Evolutionary conservation across 2,329 filamentous ascomycete genomes (phyloP).

Genomic region (Alternaria burnsii): DNA sequence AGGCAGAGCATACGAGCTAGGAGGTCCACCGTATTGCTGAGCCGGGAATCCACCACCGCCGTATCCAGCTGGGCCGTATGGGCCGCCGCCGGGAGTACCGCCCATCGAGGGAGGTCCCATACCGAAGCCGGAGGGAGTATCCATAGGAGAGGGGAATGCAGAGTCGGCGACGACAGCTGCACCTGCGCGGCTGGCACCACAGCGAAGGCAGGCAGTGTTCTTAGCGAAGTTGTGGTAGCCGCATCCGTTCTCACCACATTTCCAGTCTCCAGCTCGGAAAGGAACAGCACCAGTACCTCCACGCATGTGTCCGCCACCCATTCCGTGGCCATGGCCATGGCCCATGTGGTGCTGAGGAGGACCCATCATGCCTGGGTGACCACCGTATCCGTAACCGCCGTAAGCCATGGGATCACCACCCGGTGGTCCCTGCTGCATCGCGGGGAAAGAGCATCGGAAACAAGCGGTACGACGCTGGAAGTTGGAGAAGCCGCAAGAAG

Average conservation of each 20-base stretch:
- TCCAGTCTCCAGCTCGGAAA: conserved; percentile 98
- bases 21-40: conserved; percentile 87
- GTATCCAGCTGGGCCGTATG: conserved; percentile 75
- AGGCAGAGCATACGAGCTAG: conserved; percentile 88
- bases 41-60: conserved; percentile 67
- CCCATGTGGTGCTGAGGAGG: conserved; percentile 74
- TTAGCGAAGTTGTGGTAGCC: conserved; percentile 99
- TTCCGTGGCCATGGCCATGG: conserved; percentile 57
- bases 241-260: conserved; percentile 96
- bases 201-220: conserved; percentile 97
- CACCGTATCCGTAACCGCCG: conserved; percentile 51
- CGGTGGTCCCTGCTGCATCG: conserved; percentile 79
- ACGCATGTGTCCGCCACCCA: conserved; percentile 63
- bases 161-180: conserved; percentile 95
- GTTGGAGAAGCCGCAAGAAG: conserved; percentile 98
- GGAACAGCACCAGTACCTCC: conserved; percentile 90
- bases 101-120: conserved; percentile 91
- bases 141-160: conserved; percentile 89
- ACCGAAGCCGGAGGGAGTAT: conserved; percentile 80
- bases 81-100: conserved; percentile 73
- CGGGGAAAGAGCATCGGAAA: conserved; percentile 99
- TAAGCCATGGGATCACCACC: conserved; percentile 75
- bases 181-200: conserved; percentile 91
- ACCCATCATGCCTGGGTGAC: conserved; percentile 69
- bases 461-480: conserved; percentile 98